A percentile compares a stretch with the other conserved stretches of the same genome.
Evolutionary conservation across 768 basidiomycete genomes (phyloP).

Genomic region (Xerocomellus chrysenteron): DNA sequence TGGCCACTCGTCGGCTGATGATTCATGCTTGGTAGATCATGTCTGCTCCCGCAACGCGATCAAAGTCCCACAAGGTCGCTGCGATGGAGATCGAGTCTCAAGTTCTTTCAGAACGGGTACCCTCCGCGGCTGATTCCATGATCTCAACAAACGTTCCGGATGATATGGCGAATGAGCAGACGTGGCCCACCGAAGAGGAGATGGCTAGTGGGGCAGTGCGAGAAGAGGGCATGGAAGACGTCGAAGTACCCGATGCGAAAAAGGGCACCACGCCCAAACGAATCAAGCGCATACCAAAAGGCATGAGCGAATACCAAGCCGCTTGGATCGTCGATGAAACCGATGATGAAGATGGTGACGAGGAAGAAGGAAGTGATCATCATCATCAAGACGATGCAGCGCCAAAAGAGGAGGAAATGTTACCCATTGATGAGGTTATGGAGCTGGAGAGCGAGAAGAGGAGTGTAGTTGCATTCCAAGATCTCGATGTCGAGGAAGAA

Average conservation of each 20-base stretch:
- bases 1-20: background rate
- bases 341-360: constrained; percentile 58
- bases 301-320: constrained; percentile 96
- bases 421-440: constrained; percentile 54
- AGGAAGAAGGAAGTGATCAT: constrained; percentile 39
- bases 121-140: constrained; percentile 75
- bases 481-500: constrained; percentile 83
- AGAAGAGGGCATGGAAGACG: constrained; percentile 18
- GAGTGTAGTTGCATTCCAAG: constrained; percentile 62
- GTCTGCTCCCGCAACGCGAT: constrained; percentile 50
- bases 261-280: constrained; percentile 75
- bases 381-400: constrained; percentile 34
- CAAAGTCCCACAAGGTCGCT: constrained; percentile 34
- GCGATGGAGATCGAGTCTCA: constrained; percentile 70
- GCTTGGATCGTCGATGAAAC: constrained; percentile 92
- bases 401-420: constrained; percentile 62
- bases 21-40: constrained; percentile 52
- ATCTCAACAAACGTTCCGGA: constrained; percentile 87
- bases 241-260: constrained; percentile 58
- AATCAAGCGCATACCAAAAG: constrained; percentile 87
- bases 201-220: constrained; percentile 49
- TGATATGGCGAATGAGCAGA: constrained; percentile 91
- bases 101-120: constrained; percentile 59
- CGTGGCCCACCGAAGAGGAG: constrained; percentile 98
- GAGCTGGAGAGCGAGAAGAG: constrained; percentile 54